phyloP scores from a whole-genome alignment of 176 grass and related monocot genomes.

The Themeda triandra region DNA sequence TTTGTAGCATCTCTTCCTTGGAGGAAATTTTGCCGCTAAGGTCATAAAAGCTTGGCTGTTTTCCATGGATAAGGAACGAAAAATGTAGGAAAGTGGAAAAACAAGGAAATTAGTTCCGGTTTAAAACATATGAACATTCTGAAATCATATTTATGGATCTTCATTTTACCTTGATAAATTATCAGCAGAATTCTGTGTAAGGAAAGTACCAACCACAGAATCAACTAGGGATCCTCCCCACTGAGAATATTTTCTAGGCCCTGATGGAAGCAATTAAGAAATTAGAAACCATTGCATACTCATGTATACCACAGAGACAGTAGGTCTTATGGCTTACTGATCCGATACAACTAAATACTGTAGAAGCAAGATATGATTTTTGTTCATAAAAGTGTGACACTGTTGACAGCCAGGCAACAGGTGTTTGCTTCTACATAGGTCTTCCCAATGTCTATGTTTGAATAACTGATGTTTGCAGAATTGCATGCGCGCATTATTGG shows the following conservation, averaged over 20 bases:
- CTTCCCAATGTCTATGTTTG: not conserved
- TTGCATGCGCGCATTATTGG: not conserved
- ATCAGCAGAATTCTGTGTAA: slow-evolving; percentile 51
- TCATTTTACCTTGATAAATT: slow-evolving; percentile 51
- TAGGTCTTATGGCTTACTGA: not conserved
- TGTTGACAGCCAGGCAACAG: not conserved
- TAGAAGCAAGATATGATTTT: not conserved
- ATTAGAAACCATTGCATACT: slow-evolving; percentile 22
- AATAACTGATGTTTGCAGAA: slow-evolving; percentile 24
- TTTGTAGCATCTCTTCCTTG: slow-evolving; percentile 2
- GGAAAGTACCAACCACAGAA: slow-evolving; percentile 52
- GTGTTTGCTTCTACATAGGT: not conserved
- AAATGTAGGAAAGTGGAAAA: not conserved
- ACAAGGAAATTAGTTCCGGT: not conserved
- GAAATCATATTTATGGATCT: not conserved
- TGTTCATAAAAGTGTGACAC: not conserved
- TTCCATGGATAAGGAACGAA: slow-evolving; percentile 6
- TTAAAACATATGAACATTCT: slow-evolving; percentile 13
- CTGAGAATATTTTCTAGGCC: slow-evolving; percentile 40
- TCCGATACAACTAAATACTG: not conserved
- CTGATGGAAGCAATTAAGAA: slow-evolving; percentile 34
- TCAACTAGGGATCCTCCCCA: slow-evolving; percentile 52
- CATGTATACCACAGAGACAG: not conserved
- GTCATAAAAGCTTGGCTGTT: slow-evolving; percentile 49
- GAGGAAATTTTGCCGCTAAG: slow-evolving; percentile 42